A percentile compares a stretch with the other conserved stretches of the same genome.
Evolutionary conservation across 2,329 filamentous ascomycete genomes (phyloP).

Genomic region (Beauveria bassiana): DNA sequence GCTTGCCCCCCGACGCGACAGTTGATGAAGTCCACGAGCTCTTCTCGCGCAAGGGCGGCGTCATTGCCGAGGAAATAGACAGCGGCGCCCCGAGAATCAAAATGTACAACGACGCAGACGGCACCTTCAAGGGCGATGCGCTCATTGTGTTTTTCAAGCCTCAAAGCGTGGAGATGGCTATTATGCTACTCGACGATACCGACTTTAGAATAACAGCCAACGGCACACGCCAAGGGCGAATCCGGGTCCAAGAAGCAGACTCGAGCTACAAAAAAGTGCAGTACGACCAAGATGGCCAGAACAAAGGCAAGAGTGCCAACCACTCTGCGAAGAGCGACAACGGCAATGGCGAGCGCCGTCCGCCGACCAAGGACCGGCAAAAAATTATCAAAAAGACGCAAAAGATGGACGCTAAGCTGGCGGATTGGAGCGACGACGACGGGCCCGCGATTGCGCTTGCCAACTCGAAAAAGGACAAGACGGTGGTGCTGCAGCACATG

Average conservation of each 20-base stretch:
- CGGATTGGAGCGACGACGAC: conserved; percentile 93
- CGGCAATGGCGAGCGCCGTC: conserved; percentile 30
- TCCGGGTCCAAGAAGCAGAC: conserved; percentile 79
- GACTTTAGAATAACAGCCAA: conserved; percentile 61
- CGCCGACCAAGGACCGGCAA: conserved; percentile 56
- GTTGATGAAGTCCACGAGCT: conserved; percentile 72
- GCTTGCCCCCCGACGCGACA: conserved; percentile 71
- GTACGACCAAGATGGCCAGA: conserved; percentile 42
- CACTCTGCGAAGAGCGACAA: conserved; percentile 14
- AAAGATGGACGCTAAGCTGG: conserved; percentile 82
- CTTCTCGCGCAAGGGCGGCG: conserved; percentile 77
- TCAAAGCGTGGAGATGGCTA: conserved; percentile 81
- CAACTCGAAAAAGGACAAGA: conserved; percentile 58
- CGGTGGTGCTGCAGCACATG: conserved; percentile 86
- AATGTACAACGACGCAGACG: conserved; percentile 75
- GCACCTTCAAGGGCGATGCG: conserved; percentile 87
- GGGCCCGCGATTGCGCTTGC: conserved; percentile 42
- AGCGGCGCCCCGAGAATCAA: conserved; percentile 84
- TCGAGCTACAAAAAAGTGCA: conserved; percentile 85
- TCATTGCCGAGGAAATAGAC: conserved; percentile 92
- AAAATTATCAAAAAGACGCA: conserved; percentile 90
- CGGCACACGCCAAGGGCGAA: conserved; percentile 52
- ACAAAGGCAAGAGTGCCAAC: conserved; percentile 19
- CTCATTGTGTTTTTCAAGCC: conserved; percentile 92
- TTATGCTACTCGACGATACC: conserved; percentile 72